Percentiles rank a stretch among this genome's conserved stretches.
These are phyloP conservation scores for Mycena crocata DNA, from an alignment of 768 basidiomycete genomes.

Conservation along the genomic window DNA sequence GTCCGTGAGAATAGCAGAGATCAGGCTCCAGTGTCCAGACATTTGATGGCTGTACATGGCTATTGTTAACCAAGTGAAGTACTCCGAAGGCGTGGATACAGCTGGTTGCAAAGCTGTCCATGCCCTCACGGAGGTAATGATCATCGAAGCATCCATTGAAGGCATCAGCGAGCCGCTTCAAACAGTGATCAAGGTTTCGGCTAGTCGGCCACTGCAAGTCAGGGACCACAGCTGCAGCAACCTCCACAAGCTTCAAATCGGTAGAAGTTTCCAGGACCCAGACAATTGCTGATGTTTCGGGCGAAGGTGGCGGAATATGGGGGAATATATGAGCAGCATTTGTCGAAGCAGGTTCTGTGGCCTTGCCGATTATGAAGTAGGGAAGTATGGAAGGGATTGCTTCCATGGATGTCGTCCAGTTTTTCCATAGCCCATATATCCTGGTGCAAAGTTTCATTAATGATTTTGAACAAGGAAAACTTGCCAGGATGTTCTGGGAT, in stretches of 20 bases:
- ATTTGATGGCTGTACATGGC: neutral
- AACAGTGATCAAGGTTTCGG: neutral
- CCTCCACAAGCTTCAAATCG: neutral
- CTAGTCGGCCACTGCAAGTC: slow-evolving; percentile 8
- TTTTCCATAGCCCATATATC: too few relatives aligned
- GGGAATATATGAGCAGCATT: too few relatives aligned
- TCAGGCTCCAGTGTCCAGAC: too few relatives aligned
- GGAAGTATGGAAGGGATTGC: neutral
- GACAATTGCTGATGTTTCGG: neutral
- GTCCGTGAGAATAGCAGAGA: too few relatives aligned
- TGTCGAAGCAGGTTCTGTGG: neutral
- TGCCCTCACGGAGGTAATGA: neutral
- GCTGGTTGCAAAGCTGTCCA: neutral
- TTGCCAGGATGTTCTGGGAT: too few relatives aligned
- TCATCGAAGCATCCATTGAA: neutral
- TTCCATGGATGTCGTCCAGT: neutral
- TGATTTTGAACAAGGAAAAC: too few relatives aligned
- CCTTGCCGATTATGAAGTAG: too few relatives aligned
- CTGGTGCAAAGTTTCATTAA: too few relatives aligned
- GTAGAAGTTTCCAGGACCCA: slow-evolving; percentile 16
- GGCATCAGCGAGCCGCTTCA: neutral
- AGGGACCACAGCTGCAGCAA: neutral
- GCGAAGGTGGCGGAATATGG: neutral
- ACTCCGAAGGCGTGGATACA: slow-evolving; percentile 5
- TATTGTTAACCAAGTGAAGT: neutral